Conservation (phyloP, 352 stramenopile genomes). For the Albugo candida region DNA sequence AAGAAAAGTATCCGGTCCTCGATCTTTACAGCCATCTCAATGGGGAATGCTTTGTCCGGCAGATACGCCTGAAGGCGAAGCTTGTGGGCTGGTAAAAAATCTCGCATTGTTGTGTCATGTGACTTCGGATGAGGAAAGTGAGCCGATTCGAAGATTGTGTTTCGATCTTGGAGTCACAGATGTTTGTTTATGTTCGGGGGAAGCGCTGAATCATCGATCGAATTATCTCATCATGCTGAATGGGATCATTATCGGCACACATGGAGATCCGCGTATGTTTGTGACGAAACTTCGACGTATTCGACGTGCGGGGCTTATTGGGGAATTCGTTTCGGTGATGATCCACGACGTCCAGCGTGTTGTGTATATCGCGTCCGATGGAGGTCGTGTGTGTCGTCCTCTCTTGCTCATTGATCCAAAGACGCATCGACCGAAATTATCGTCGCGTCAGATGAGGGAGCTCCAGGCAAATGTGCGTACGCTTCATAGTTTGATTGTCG, state of each 20-base stretch:
- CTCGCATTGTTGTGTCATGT: conserved; percentile 97
- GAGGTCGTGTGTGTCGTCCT: conserved; percentile 93
- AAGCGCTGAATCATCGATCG: conserved; percentile 90
- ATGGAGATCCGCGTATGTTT: conserved; percentile 82
- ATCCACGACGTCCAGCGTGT: conserved; percentile 92
- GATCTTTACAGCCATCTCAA: conserved; percentile 95
- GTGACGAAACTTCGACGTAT: conserved; percentile 74
- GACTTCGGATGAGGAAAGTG: conserved; percentile 80
- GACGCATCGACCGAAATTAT: conserved; percentile 83
- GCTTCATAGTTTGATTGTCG: conserved; percentile 71
- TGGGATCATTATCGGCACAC: conserved; percentile 94
- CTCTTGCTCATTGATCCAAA: conserved; percentile 86
- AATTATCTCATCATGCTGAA: conserved; percentile 98
- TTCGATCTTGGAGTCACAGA: conserved; percentile 95
- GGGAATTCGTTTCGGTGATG: conserved; percentile 98
- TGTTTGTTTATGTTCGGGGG: conserved; percentile 84
- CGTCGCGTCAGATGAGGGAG: conserved; percentile 89
- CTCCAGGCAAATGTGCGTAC: conserved; percentile 55
- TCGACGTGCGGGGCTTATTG: conserved; percentile 66
- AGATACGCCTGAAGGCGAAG: conserved; percentile 98
- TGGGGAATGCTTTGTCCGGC: conserved; percentile 99
- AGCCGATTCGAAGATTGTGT: conserved; percentile 88
- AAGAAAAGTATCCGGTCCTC: conserved; percentile 93
- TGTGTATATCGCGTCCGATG: conserved; percentile 97
- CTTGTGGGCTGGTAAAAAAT: conserved; percentile 99